Conservation (phyloP, 768 basidiomycete species). For the Daedaleopsis sinensis region DNA sequence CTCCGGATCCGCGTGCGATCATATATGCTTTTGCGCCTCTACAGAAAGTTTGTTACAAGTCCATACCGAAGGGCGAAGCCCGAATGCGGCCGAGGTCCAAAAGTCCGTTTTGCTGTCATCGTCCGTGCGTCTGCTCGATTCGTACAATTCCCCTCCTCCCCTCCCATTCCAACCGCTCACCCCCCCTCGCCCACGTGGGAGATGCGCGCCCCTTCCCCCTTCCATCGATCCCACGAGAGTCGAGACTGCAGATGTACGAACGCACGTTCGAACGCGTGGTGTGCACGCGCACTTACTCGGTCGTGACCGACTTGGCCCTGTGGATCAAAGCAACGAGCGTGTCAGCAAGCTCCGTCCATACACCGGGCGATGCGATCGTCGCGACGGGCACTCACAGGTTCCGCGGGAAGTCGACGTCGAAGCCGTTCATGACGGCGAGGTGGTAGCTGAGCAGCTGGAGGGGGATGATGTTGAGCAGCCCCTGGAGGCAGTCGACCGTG, state of each 20-base stretch:
- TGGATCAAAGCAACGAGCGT: background rate
- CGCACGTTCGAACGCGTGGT: background rate
- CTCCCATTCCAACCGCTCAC: background rate
- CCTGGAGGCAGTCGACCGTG: constrained; percentile 94
- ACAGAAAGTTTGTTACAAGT: constrained; percentile 1
- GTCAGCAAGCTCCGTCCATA: background rate
- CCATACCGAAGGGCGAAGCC: background rate
- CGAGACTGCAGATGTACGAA: background rate
- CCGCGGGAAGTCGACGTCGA: constrained; percentile 97
- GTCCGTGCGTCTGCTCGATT: constrained; percentile 18
- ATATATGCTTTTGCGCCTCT: too few species aligned
- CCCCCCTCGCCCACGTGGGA: too few species aligned
- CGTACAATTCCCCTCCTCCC: background rate
- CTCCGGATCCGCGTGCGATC: too few species aligned
- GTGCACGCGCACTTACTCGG: constrained; percentile 27
- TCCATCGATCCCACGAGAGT: background rate
- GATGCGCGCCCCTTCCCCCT: too few species aligned
- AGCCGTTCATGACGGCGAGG: constrained; percentile 92
- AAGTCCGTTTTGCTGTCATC: constrained; percentile 21
- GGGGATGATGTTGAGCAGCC: constrained; percentile 94
- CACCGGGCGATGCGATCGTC: background rate
- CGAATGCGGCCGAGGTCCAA: background rate
- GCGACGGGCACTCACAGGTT: constrained; percentile 68
- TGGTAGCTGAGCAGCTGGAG: constrained; percentile 96
- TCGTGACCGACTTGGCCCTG: constrained; percentile 40